Percentiles rank a stretch among this genome's conserved stretches.
phyloP scores from a whole-genome alignment of 768 basidiomycete species.

The Kwoniella shandongensis region DNA sequence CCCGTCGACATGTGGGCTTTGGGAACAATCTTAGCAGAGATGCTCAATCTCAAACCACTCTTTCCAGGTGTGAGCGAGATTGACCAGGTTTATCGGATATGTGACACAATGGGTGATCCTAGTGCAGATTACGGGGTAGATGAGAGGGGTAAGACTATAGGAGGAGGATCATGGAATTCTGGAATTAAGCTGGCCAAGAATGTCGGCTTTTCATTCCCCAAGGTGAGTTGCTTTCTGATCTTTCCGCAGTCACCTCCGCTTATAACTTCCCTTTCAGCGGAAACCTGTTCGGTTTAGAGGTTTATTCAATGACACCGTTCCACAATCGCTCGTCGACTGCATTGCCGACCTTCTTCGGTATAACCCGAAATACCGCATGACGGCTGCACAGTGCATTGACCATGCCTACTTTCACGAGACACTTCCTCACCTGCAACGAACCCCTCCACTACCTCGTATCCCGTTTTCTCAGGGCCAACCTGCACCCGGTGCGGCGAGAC shows the following conservation, averaged over 20 bases:
- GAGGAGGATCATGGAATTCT: constrained; percentile 83
- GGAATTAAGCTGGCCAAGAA: constrained; percentile 84
- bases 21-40: constrained; percentile 96
- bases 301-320: constrained; percentile 76
- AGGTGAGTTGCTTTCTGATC: constrained; percentile 61
- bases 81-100: constrained; percentile 88
- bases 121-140: constrained; percentile 78
- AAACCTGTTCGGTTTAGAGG: constrained; percentile 57
- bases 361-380: constrained; percentile 82
- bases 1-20: constrained; percentile 99
- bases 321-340: constrained; percentile 79
- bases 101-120: constrained; percentile 91
- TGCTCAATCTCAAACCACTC: constrained; percentile 88
- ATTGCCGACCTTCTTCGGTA: constrained; percentile 89
- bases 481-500: constrained; percentile 17
- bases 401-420: constrained; percentile 86
- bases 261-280: constrained; percentile 38
- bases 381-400: constrained; percentile 79
- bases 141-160: constrained; percentile 64
- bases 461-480: constrained; percentile 50
- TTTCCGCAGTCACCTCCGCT: not conserved
- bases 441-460: constrained; percentile 47
- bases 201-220: constrained; percentile 84
- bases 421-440: constrained; percentile 52
- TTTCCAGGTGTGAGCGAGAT: constrained; percentile 91